Evolutionary conservation across 345 rosid species (phyloP).

Genomic region (Rhodomyrtus tomentosa): DNA sequence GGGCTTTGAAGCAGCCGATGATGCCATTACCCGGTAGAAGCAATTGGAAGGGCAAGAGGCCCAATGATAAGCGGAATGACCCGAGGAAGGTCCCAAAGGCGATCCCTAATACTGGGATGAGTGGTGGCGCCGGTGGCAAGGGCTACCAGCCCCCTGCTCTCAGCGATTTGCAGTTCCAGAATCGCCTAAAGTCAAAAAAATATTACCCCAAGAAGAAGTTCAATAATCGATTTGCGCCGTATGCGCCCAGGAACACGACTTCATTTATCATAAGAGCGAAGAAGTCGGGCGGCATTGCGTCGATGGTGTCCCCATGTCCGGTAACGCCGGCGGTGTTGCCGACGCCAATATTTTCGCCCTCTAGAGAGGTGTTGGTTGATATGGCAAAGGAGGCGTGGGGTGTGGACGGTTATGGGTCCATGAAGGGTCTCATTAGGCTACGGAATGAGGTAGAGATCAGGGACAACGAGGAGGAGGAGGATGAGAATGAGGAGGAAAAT

Average conservation of each 20-base stretch:
- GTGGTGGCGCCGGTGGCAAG: constrained; percentile 1
- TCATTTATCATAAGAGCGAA: constrained; percentile 87
- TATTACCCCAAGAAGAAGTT: constrained; percentile 62
- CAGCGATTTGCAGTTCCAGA: constrained; percentile 74
- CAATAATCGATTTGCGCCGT: constrained; percentile 63
- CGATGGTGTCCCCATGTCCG: constrained; percentile 87
- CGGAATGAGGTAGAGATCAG: constrained; percentile 46
- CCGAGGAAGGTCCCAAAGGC: constrained; percentile 35
- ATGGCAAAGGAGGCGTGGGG: constrained; percentile 99
- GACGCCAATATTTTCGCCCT: constrained; percentile 75
- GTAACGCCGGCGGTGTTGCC: constrained; percentile 87
- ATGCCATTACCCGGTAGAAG: constrained; percentile 5
- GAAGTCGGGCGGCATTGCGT: constrained; percentile 87
- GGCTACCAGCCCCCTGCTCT: constrained; percentile 79
- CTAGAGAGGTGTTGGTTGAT: constrained; percentile 82
- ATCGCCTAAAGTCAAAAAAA: constrained; percentile 59
- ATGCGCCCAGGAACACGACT: constrained; percentile 87
- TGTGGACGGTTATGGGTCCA: constrained; percentile 97
- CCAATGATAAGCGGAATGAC: constrained; percentile 13
- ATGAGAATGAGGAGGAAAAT: constrained; percentile 61
- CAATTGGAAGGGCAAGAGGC: constrained; percentile 81
- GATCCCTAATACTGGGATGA: background rate
- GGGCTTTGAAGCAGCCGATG: background rate
- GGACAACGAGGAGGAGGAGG: constrained; percentile 62
- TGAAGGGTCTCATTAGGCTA: constrained; percentile 90